Base-by-base conservation (phyloP, 106 monocot genomes). In the Hemerocallis citrina region DNA sequence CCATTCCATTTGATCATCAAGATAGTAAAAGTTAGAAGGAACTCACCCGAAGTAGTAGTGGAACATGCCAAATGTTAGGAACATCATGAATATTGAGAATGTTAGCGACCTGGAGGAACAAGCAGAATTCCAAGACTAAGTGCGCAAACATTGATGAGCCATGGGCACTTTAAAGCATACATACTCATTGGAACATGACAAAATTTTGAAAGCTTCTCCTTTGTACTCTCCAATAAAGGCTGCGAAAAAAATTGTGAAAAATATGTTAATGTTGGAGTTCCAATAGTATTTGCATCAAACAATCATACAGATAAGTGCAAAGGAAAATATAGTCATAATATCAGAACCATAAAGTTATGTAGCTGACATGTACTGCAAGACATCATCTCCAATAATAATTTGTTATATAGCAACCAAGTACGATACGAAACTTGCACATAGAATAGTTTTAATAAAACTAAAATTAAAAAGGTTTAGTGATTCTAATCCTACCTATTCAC, bases 51-150 rank as follows among this genome's bases (percentile, higher is more conserved):
- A 89, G 84, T 42, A 84, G 46, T 39, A 84, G 69, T 21, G 84
- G 89, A 51, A 89, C 65, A 64, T 84, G 84, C 89, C 83, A 89
- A 61, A 84, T 68, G 61, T 89, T 89, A 31, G 89, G 83, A 67
- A 89, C 84, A 67, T 89, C 89, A 70, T 89, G 78, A 31, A 89
- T 78, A 68, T 84, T 84, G 23, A 89, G 80, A 72, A 89, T 89
- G 62, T 84, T 84, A 55, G 62, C 65, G 62, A 75, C 75, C 84
- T 89, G 55, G 16, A 35, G 19, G 30, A 52, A 49, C 34, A 62
- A 47, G 49, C 10, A 40, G 8, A 48, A 61, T 50, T 59, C 19
- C 20, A 48, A 36, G 9, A 28, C 17, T 33, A 8, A 56, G 34
- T 36, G 34, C 5, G 43, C 1, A 12, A 65, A 25, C 17, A 15